Evolutionary conservation across 768 basidiomycete species (phyloP).

Genomic region (Boletus edulis): DNA sequence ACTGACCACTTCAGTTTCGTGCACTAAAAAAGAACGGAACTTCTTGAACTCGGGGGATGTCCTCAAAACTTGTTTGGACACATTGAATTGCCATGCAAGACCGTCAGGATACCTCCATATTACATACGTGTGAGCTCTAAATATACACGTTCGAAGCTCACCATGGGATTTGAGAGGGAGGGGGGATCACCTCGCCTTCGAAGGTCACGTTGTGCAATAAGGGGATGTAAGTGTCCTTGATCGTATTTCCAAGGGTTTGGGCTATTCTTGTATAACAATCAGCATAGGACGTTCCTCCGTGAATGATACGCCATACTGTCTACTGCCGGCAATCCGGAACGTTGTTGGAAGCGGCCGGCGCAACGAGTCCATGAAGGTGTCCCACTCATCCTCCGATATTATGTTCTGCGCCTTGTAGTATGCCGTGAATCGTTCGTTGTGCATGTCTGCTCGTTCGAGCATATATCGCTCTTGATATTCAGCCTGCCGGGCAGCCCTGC

Average conservation of each 20-base stretch:
- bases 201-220: constrained; percentile 67
- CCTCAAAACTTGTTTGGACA: constrained; percentile 83
- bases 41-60: constrained; percentile 88
- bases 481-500: constrained; percentile 4
- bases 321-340: constrained; percentile 87
- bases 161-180: constrained; percentile 88
- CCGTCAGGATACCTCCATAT: constrained; percentile 82
- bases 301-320: constrained; percentile 54
- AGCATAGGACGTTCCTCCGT: neutral
- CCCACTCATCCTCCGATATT: constrained; percentile 79
- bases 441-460: constrained; percentile 62
- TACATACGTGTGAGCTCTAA: neutral
- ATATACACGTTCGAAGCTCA: constrained; percentile 29
- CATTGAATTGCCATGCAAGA: constrained; percentile 96
- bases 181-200: constrained; percentile 71
- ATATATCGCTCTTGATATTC: constrained; percentile 46
- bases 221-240: constrained; percentile 78
- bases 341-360: constrained; percentile 84
- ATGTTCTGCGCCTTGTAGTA: constrained; percentile 80
- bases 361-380: constrained; percentile 60
- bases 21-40: constrained; percentile 95
- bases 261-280: constrained; percentile 47
- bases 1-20: constrained; percentile 94
- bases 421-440: constrained; percentile 61
- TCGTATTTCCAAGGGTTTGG: constrained; percentile 74